Base-by-base conservation (phyloP, 331 rosid species). In the Prunus yedoensis region DNA sequence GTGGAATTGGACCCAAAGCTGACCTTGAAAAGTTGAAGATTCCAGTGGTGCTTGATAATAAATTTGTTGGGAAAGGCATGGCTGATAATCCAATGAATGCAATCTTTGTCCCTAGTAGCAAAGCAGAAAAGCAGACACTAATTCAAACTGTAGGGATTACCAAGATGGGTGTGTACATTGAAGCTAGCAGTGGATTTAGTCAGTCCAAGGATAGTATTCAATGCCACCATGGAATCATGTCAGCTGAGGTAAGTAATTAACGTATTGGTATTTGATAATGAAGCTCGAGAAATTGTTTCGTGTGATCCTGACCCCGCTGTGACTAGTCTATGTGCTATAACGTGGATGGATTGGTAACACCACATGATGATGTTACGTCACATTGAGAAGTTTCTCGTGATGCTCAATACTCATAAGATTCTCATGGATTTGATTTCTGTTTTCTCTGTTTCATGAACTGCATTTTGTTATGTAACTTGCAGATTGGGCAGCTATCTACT, bases 401-500 rank as follows among this genome's bases (percentile, higher is more conserved):
- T 0, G 63, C 63, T 58, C 32, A 58, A 38, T 66, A 17, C 46
- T 2, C 27, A 21, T 27, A 8, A 50, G 5, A 54, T 49, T 50
- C 53, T 21, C 11, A 23, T 54, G 25, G 59, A 54, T 54, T 18
- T 54, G 12, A 54, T 54, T 54, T 38, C 43, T 38, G 43, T 38
- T 47, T 47, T 47, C 52, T 47, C 13, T 3, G 52, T 47, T 47
- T 12, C 52, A 47, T 38, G 50, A 53, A 14, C 32, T 53, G 10
- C 32, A 46, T 77, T 51, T 65, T 51, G 20, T 69, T 58, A 68
- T 73, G 14, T 52, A 5, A 15, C 41, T 54, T 80, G 20, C 90
- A 95, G 99, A 90, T 95, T 79, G 99, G 99, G 57, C 99, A 95
- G 81, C 93, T 95, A 66, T 89, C 97, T 17, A 95, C 99, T 56